These are phyloP conservation scores for Capronia epimyces DNA, from an alignment of 2,329 filamentous ascomycete species.

Conservation along the genomic window DNA sequence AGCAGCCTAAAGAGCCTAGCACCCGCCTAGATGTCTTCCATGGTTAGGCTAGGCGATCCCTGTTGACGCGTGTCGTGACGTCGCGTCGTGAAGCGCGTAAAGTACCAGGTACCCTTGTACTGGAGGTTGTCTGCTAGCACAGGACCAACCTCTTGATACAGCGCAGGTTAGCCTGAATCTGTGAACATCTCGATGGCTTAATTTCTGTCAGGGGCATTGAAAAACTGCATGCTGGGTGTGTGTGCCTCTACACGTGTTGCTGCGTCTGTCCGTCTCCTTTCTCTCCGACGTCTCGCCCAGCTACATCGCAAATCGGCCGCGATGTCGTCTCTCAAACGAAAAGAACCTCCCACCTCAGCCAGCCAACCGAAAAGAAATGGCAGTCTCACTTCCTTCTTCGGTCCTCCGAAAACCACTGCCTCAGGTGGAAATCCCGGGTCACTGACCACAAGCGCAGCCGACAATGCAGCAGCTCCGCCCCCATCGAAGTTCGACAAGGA, in stretches of 20 bases:
- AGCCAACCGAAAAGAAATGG: constrained; percentile 71
- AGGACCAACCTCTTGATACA: too few species aligned
- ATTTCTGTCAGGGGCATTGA: too few species aligned
- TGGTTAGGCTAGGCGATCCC: background rate
- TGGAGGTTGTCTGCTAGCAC: too few species aligned
- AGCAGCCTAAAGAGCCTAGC: background rate
- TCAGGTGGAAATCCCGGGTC: constrained; percentile 30
- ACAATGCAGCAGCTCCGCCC: constrained; percentile 19
- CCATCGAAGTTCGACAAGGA: constrained; percentile 71
- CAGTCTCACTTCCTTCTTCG: constrained; percentile 87
- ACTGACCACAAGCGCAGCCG: constrained; percentile 27
- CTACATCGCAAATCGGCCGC: background rate
- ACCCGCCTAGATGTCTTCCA: too few species aligned
- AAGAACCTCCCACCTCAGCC: constrained; percentile 28
- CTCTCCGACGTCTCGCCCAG: background rate
- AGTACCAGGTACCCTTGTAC: background rate
- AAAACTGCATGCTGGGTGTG: background rate
- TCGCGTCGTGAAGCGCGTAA: background rate
- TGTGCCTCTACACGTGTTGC: background rate
- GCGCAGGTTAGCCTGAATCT: too few species aligned
- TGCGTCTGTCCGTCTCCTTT: background rate
- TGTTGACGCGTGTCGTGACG: background rate
- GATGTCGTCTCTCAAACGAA: constrained; percentile 25
- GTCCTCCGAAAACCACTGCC: constrained; percentile 54
- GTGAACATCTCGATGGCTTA: too few species aligned